Conservation (phyloP, 331 rosid species). For the Telfairia occidentalis region DNA sequence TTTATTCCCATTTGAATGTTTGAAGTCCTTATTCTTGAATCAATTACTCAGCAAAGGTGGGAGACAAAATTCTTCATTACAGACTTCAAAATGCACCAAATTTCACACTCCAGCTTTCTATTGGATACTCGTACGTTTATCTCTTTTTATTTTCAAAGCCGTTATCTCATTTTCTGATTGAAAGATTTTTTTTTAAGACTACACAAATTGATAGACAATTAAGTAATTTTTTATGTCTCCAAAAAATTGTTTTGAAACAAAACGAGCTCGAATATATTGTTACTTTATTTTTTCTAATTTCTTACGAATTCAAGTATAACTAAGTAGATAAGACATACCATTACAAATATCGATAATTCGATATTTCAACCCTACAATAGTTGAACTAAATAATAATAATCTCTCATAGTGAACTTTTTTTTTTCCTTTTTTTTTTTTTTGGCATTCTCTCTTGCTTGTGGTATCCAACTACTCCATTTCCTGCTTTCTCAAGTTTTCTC, state of each 20-base stretch:
- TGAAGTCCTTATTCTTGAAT: not conserved
- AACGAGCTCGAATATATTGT: too few relatives aligned
- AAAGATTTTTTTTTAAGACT: too few relatives aligned
- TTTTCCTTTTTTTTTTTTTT: constrained; percentile 13
- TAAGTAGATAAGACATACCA: too few relatives aligned
- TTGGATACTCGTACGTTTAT: not conserved
- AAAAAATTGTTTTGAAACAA: too few relatives aligned
- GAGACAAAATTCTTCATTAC: constrained; percentile 55
- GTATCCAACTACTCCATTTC: constrained; percentile 50
- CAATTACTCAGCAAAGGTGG: constrained; percentile 3
- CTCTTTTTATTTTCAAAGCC: not conserved
- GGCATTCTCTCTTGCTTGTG: constrained; percentile 72
- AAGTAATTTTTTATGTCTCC: too few relatives aligned
- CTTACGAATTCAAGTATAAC: too few relatives aligned
- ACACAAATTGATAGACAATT: too few relatives aligned
- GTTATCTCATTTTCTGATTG: too few relatives aligned
- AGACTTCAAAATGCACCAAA: constrained; percentile 23
- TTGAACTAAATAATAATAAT: too few relatives aligned
- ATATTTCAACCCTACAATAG: too few relatives aligned
- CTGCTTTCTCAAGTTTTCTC: constrained; percentile 91
- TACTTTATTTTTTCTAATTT: too few relatives aligned
- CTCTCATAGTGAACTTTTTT: constrained; percentile 26
- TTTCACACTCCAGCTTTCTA: not conserved
- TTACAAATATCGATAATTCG: too few relatives aligned
- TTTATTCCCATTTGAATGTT: not conserved